phyloP scores from a whole-genome alignment of 768 basidiomycete species.

The Leccinellum albellum region DNA sequence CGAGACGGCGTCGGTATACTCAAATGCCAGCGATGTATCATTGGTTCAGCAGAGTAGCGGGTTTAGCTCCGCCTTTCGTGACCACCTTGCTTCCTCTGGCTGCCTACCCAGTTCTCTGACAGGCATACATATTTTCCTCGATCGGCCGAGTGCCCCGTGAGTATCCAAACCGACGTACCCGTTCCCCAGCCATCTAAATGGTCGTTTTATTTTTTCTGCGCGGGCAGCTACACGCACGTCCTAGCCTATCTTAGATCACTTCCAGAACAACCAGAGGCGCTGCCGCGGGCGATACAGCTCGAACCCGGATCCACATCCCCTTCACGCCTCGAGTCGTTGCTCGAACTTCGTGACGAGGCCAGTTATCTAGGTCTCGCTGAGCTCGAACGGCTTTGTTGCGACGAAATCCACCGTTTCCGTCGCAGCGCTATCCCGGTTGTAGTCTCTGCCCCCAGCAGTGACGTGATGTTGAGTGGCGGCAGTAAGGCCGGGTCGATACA shows the following conservation, averaged over 20 bases:
- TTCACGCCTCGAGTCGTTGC: slow-evolving; percentile 57
- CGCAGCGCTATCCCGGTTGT: slow-evolving; percentile 29
- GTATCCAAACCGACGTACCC: slow-evolving; percentile 26
- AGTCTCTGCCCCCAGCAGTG: slow-evolving; percentile 36
- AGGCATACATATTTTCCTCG: slow-evolving; percentile 70
- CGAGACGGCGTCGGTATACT: slow-evolving; percentile 53
- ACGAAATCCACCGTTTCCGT: slow-evolving; percentile 58
- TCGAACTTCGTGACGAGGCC: slow-evolving; percentile 79
- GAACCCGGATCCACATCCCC: slow-evolving; percentile 42
- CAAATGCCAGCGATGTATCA: slow-evolving; percentile 41
- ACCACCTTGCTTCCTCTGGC: slow-evolving; percentile 62
- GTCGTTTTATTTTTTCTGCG: not conserved
- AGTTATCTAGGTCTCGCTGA: slow-evolving; percentile 65
- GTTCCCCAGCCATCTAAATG: not conserved
- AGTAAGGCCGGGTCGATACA: slow-evolving; percentile 54
- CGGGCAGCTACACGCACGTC: slow-evolving; percentile 62
- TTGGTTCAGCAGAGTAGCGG: slow-evolving; percentile 20
- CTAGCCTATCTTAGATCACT: slow-evolving; percentile 68
- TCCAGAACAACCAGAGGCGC: slow-evolving; percentile 43
- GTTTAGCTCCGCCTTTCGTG: slow-evolving; percentile 52
- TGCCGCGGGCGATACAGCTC: slow-evolving; percentile 60
- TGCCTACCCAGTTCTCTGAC: slow-evolving; percentile 43
- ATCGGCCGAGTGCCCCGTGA: slow-evolving; percentile 76
- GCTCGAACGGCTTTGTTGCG: slow-evolving; percentile 60
- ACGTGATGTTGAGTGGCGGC: slow-evolving; percentile 22